Conservation (phyloP, 2,329 filamentous ascomycete genomes). For the Xylaria digitata region DNA sequence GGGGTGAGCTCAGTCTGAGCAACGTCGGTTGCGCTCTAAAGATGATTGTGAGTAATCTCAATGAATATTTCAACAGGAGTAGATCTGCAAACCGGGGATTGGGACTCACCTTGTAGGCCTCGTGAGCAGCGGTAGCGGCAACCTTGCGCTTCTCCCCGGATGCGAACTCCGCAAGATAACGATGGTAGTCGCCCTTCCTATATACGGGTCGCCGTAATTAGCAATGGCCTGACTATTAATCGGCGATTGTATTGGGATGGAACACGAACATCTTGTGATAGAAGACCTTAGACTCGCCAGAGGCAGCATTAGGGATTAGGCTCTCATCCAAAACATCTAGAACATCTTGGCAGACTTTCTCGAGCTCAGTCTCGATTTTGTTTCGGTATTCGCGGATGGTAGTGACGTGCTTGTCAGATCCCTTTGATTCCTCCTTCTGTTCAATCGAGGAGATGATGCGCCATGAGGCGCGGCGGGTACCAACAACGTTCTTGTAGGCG, state of each 20-base stretch:
- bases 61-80: neutral
- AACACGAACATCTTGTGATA: slow-evolving; percentile 97
- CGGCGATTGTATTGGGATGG: slow-evolving; percentile 10
- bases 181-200: slow-evolving; percentile 98
- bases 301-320: slow-evolving; percentile 94
- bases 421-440: slow-evolving; percentile 99
- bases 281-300: slow-evolving; percentile 99
- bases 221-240: slow-evolving; percentile 22
- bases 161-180: slow-evolving; percentile 93
- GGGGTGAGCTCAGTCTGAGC: slow-evolving; percentile 97
- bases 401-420: slow-evolving; percentile 90
- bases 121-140: slow-evolving; percentile 85
- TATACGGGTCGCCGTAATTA: slow-evolving; percentile 36
- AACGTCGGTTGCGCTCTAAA: slow-evolving; percentile 93
- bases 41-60: slow-evolving; percentile 36
- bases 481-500: slow-evolving; percentile 99
- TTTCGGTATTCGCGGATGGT: slow-evolving; percentile 97
- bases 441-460: slow-evolving; percentile 99
- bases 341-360: slow-evolving; percentile 98
- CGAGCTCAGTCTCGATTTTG: slow-evolving; percentile 98
- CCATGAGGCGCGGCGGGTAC: slow-evolving; percentile 98
- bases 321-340: slow-evolving; percentile 93
- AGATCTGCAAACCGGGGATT: neutral
- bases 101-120: slow-evolving; percentile 91
- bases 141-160: slow-evolving; percentile 92